Evolutionary conservation across 2,329 filamentous ascomycete genomes (phyloP).

Genomic region (Lasiodiplodia sp.): DNA sequence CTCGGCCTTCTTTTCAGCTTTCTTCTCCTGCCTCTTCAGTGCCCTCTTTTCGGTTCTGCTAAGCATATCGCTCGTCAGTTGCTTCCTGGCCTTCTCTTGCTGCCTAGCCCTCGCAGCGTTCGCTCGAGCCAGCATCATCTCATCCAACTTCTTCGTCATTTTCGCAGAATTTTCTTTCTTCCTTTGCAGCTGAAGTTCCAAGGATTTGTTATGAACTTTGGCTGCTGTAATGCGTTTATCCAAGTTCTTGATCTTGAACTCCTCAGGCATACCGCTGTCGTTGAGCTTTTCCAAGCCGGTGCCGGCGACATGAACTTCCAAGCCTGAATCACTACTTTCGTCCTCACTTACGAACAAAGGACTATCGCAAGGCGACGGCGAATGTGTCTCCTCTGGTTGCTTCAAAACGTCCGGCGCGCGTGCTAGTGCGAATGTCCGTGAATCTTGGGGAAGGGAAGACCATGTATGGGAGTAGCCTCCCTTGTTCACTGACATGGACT

Average conservation of each 20-base stretch:
- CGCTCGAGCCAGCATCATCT: not conserved
- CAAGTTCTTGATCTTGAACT: not conserved
- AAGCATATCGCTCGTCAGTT: not conserved
- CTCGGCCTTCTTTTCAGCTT: not conserved
- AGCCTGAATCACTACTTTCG: not conserved
- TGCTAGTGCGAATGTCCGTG: not conserved
- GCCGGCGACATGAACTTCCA: not conserved
- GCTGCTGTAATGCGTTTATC: not conserved
- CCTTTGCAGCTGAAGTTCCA: not conserved
- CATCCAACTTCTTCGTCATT: not conserved
- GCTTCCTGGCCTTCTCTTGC: not conserved
- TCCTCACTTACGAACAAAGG: not conserved
- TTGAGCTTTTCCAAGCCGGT: not conserved
- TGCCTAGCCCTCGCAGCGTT: not conserved
- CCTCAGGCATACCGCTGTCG: not conserved
- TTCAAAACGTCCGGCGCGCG: not conserved
- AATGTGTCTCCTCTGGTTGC: not conserved
- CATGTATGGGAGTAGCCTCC: not conserved
- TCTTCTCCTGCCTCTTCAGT: not conserved
- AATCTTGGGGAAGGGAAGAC: not conserved
- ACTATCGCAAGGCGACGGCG: not conserved
- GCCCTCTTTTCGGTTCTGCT: not conserved
- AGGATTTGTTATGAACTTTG: not conserved
- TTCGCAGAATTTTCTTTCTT: not conserved
- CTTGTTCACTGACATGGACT: not conserved